Percentiles rank a stretch among this genome's conserved stretches.
These are phyloP conservation scores for Physcomitrellopsis africana DNA, from an alignment of 225 moss, liverwort and hornwort species.

Conservation along the genomic window DNA sequence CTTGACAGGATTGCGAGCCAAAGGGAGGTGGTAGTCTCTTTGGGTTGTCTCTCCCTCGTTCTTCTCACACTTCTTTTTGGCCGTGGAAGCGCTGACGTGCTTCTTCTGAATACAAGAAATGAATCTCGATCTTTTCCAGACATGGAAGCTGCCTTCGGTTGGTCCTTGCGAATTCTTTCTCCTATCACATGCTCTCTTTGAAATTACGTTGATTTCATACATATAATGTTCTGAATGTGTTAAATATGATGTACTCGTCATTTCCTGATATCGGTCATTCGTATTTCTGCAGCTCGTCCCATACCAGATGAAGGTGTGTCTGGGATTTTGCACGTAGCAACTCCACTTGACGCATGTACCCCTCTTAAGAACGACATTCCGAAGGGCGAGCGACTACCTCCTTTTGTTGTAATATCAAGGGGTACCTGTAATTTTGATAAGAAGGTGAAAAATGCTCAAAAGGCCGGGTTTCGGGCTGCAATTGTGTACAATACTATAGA, in stretches of 20 bases:
- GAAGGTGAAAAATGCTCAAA: conserved; percentile 92
- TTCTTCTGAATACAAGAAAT: conserved; percentile 75
- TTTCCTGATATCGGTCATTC: conserved; percentile 2
- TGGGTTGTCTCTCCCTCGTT: conserved; percentile 89
- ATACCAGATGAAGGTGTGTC: conserved; percentile 76
- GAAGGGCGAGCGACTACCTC: conserved; percentile 48
- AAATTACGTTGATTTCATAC: no score
- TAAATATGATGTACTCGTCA: no score
- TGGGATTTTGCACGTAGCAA: conserved; percentile 74
- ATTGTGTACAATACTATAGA: conserved; percentile 91
- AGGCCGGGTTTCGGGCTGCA: conserved; percentile 87
- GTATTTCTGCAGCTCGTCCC: conserved; percentile 60
- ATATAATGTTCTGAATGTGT: no score
- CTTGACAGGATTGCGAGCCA: conserved; percentile 78
- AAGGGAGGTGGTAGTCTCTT: conserved; percentile 93
- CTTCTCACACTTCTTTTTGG: conserved; percentile 88
- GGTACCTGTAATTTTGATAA: conserved; percentile 90
- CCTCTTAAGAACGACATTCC: conserved; percentile 59
- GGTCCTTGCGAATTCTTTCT: conserved; percentile 23
- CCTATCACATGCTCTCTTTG: not conserved
- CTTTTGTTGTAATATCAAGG: conserved; percentile 77
- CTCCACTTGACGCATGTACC: conserved; percentile 74
- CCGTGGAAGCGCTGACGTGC: conserved; percentile 84
- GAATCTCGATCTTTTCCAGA: conserved; percentile 86
- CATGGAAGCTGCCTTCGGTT: conserved; percentile 93